Base-by-base conservation (phyloP, 1,139 yeast species). In the Hansenula lynferdii region DNA sequence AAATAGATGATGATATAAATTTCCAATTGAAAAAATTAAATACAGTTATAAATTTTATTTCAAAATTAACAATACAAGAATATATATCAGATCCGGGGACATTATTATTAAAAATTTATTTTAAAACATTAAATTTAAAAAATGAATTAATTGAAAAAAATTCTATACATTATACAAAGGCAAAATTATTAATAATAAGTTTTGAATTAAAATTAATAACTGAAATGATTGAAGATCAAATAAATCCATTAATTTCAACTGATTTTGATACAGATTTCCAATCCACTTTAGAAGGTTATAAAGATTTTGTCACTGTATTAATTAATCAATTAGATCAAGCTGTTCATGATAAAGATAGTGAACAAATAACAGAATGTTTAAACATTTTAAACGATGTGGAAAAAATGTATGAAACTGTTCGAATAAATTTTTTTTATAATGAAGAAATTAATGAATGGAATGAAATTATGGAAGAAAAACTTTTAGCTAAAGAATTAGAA, bases 341-440 rank as follows among this genome's bases (percentile, higher is more conserved):
- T 3, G 59, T 58, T 17, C 37, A 37, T 2, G 45, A 50, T 11
- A 48, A 50, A 21, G 60, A 61, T 39, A 51, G 58, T 18, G 47
- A 56, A 11, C 53, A 56, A 27, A 61, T 61, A 33, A 58, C 58
- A 34, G 64, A 61, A 38, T 62, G 65, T 39, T 43, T 61, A 16
- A 50, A 48, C 3, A 60, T 59, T 5, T 54, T 62, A 31, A 46
- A 57, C 34, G 66, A 61, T 32, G 62, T 62, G 23, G 67, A 62
- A 37, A 52, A 59, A 35, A 61, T 62, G 67, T 62, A 59, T 43
- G 61, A 58, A 34, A 51, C 62, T 4, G 55, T 61, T 40, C 51
- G 63, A 35, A 51, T 61, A 46, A 58, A 53, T 38, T 60, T 61
- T 53, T 44, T 56, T 17, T 43, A 58, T 29, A 41, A 47, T 9